phyloP scores from a whole-genome alignment of 495 filamentous ascomycete genomes.

The Rusavskia elegans region DNA sequence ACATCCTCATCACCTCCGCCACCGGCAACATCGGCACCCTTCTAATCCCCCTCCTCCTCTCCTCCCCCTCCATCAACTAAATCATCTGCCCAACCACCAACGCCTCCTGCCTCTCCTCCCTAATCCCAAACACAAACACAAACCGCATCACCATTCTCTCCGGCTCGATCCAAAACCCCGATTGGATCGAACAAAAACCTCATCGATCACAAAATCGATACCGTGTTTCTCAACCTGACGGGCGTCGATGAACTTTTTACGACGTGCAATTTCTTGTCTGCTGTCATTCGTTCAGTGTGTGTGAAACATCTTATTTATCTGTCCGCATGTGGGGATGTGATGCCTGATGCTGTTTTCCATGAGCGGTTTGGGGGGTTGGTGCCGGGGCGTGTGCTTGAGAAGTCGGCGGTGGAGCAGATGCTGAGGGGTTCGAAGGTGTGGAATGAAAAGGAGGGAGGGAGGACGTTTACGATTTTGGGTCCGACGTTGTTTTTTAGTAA shows the following conservation, averaged over 20 bases:
- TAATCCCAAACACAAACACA: not conserved
- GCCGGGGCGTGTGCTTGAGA: not conserved
- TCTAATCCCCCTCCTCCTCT: not conserved
- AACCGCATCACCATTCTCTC: not conserved
- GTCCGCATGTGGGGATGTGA: not conserved
- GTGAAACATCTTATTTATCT: constrained; percentile 2
- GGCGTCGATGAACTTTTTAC: constrained; percentile 1
- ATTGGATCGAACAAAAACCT: not conserved
- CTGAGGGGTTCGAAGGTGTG: not conserved
- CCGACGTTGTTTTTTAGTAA: not conserved
- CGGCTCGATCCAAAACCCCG: constrained; percentile 1
- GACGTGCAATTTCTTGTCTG: not conserved
- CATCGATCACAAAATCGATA: not conserved
- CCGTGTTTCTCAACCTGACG: constrained; percentile 3
- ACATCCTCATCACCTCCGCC: constrained; percentile 1
- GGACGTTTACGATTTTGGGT: not conserved
- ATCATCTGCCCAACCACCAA: not conserved
- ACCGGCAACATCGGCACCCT: not conserved
- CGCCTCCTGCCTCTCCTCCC: not conserved
- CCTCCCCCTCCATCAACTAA: not conserved
- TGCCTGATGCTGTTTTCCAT: not conserved
- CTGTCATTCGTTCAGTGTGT: not conserved
- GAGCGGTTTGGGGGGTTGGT: not conserved
- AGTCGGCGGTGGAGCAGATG: not conserved
- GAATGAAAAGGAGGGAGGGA: not conserved